phyloP scores from a whole-genome alignment of 129 eudicot genomes.

The Tanacetum coccineum region DNA sequence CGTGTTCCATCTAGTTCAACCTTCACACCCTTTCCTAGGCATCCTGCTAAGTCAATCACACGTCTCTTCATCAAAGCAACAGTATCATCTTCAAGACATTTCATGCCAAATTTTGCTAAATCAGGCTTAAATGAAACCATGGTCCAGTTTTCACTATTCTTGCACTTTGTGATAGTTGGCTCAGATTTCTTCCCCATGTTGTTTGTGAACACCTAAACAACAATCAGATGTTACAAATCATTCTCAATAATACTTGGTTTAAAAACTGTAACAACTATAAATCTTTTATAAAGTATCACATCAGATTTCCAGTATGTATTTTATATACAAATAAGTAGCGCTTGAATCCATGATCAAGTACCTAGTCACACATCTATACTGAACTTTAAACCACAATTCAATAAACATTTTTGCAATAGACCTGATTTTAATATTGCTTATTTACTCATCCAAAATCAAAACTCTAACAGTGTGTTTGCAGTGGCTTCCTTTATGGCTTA shows the following conservation, averaged over 20 bases:
- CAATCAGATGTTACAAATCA: background rate
- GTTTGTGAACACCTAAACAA: background rate
- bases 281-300: too few relatives aligned
- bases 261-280: too few relatives aligned
- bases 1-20: constrained; percentile 71
- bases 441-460: too few relatives aligned
- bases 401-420: too few relatives aligned
- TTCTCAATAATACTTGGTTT: too few relatives aligned
- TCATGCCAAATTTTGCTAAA: constrained; percentile 29
- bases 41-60: constrained; percentile 69
- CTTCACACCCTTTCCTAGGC: constrained; percentile 75
- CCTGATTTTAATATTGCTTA: too few relatives aligned
- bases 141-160: constrained; percentile 84
- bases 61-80: constrained; percentile 92
- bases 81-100: constrained; percentile 47
- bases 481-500: too few relatives aligned
- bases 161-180: constrained; percentile 59
- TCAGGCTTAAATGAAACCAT: constrained; percentile 51
- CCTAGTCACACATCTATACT: too few relatives aligned
- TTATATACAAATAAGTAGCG: too few relatives aligned
- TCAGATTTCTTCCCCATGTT: constrained; percentile 81
- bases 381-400: too few relatives aligned
- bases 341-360: background rate
- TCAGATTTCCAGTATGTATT: too few relatives aligned
- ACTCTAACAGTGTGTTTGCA: too few relatives aligned